Base-by-base conservation (phyloP, 225 moss, liverwort and hornwort genomes). In the Asterella californica region DNA sequence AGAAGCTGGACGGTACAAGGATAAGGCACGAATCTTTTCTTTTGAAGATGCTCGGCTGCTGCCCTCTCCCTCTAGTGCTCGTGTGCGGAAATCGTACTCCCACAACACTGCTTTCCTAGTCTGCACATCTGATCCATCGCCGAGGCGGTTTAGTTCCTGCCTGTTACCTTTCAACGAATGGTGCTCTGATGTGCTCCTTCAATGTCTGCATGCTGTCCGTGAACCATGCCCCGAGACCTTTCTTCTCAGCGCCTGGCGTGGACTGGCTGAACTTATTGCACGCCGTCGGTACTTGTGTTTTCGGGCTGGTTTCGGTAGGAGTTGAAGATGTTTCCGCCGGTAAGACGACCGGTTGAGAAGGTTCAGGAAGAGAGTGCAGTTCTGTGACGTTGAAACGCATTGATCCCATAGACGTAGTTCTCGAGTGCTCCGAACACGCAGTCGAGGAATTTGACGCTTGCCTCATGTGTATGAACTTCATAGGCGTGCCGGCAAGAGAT, bases 181-280 rank as follows among this genome's bases (percentile, higher is more conserved):
- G 84, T 74, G 79, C 78, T 67, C 83, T 79, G 27, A 87, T 83
- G 63, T 87, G 87, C 71, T 68, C 87, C 76, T 73, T 86, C 30
- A 87, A 74, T 37, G 37, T 64, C 22, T 79, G 82, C 69, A 87
- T 87, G 33, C 84, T 82, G 62, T 84, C 84, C n/a, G 84, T 82
- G 66, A 87, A 82, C 87, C 87, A 87, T 0, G 82, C 84, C 9
- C 87, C 67, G 3, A 87, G 70, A 32, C 82, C 74, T 46, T 77
- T 84, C 82, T 67, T 87, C 77, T 84, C 82, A 11, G 55, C 50
- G 2, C 66, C 54, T 57, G 74, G 32, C 0, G 69, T n/a, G 21
- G 79, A 11, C 59, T 52, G 59, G 19, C 25, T 53, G 6, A 27
- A 33, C 25, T 59, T 78, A 27, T 72, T 79, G 6, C 76, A 30